These are phyloP conservation scores for Coleophoma eucalyptorum DNA, from an alignment of 2,329 filamentous ascomycete genomes.

Conservation along the genomic window DNA sequence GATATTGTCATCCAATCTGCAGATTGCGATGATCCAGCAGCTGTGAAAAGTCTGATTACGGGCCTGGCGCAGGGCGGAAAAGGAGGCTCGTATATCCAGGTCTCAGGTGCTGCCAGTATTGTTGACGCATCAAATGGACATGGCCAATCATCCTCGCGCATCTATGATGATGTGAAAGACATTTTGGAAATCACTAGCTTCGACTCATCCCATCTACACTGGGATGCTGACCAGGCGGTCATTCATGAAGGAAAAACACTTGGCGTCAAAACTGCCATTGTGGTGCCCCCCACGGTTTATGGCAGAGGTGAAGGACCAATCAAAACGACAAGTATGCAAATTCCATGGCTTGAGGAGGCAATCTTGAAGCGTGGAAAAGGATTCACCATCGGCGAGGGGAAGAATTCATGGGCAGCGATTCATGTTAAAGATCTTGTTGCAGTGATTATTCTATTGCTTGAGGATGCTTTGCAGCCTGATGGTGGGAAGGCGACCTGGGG, in stretches of 20 bases:
- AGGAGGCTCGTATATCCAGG: constrained; percentile 9
- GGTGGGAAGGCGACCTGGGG: constrained; percentile 42
- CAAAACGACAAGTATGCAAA: constrained; percentile 44
- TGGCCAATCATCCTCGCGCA: constrained; percentile 28
- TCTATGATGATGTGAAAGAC: constrained; percentile 41
- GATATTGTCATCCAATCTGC: constrained; percentile 11
- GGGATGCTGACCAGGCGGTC: constrained; percentile 52
- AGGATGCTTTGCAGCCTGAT: constrained; percentile 39
- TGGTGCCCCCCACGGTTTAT: constrained; percentile 55
- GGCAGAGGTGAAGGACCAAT: constrained; percentile 47
- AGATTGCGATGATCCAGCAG: constrained; percentile 3
- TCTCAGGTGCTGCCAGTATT: constrained; percentile 10
- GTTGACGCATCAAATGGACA: constrained; percentile 2
- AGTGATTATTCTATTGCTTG: constrained; percentile 45
- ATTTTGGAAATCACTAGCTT: constrained; percentile 38
- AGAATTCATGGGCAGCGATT: constrained; percentile 43
- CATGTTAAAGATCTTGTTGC: constrained; percentile 49
- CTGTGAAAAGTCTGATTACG: constrained; percentile 4
- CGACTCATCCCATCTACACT: constrained; percentile 41
- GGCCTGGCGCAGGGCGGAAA: constrained; percentile 8
- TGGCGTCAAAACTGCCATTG: constrained; percentile 46
- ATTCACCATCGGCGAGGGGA: constrained; percentile 46
- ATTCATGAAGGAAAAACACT: constrained; percentile 23
- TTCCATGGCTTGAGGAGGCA: constrained; percentile 38
- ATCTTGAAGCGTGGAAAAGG: constrained; percentile 41